A percentile compares a stretch with the other conserved stretches of the same genome.
phyloP scores from a whole-genome alignment of 192 early-diverging fungal species.

The Bifiguratus adelaidae region DNA sequence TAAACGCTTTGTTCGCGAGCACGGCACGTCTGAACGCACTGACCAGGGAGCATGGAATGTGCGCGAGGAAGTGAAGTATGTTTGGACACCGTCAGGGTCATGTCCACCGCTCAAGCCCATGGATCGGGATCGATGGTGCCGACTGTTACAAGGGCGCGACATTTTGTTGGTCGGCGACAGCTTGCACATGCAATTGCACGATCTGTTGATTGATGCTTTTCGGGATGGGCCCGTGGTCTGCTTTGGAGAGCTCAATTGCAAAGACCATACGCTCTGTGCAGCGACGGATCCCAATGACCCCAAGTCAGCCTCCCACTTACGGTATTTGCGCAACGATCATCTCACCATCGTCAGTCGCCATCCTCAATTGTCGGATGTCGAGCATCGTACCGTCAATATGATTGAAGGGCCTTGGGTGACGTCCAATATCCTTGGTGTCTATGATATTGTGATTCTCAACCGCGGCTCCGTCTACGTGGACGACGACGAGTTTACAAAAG shows the following conservation, averaged over 20 bases:
- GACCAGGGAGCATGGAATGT: constrained; percentile 6
- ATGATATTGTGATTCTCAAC: constrained; percentile 32
- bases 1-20: constrained; percentile 5
- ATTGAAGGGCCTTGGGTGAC: constrained; percentile 30
- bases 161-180: constrained; percentile 38
- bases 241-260: constrained; percentile 40
- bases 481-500: constrained; percentile 22
- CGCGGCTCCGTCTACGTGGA: constrained; percentile 19
- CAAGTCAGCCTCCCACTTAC: constrained; percentile 8
- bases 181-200: constrained; percentile 39
- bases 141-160: constrained; percentile 20
- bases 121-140: constrained; percentile 22
- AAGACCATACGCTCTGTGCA: constrained; percentile 26
- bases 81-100: constrained; percentile 3
- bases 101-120: constrained; percentile 11
- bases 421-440: constrained; percentile 11
- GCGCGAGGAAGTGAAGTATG: constrained; percentile 5
- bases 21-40: neutral
- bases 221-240: constrained; percentile 39
- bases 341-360: constrained; percentile 18
- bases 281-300: constrained; percentile 1
- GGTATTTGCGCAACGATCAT: constrained; percentile 35
- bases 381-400: constrained; percentile 10
- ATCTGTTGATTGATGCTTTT: constrained; percentile 37
- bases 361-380: constrained; percentile 21